Evolutionary conservation across 192 early-diverging fungal genomes (phyloP).

Genomic region (Entomortierella parvispora): DNA sequence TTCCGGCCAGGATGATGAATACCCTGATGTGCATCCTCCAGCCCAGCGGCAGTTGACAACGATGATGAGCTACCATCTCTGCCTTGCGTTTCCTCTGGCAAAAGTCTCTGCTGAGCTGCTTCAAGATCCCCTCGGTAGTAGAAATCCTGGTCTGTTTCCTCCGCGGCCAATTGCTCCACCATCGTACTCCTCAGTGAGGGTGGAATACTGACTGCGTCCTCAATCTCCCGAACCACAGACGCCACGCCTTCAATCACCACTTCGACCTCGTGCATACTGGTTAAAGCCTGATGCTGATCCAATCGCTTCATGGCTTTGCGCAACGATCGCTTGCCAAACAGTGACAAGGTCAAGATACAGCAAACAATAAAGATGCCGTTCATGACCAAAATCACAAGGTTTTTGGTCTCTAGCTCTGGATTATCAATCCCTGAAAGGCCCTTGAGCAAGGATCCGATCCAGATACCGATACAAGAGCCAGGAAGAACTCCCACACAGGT

Average conservation of each 20-base stretch:
- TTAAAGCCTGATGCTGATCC: constrained; percentile 23
- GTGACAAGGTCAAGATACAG: constrained; percentile 51
- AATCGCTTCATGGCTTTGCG: constrained; percentile 51
- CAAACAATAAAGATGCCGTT: constrained; percentile 53
- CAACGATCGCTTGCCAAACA: constrained; percentile 56
- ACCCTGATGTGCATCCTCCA: neutral
- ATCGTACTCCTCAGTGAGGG: neutral
- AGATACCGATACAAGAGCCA: constrained; percentile 56
- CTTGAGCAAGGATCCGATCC: constrained; percentile 57
- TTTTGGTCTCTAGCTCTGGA: constrained; percentile 52
- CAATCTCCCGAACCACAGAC: constrained; percentile 4
- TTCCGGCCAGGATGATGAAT: neutral
- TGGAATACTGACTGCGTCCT: constrained; percentile 2
- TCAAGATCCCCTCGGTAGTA: neutral
- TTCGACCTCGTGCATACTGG: constrained; percentile 1
- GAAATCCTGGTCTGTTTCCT: neutral
- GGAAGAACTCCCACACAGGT: constrained; percentile 53
- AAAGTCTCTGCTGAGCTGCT: neutral
- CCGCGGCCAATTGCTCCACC: constrained; percentile 4
- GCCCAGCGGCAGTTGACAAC: too few species aligned
- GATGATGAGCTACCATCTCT: too few species aligned
- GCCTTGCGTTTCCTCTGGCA: neutral
- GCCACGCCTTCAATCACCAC: constrained; percentile 9
- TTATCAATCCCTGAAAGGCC: constrained; percentile 56
- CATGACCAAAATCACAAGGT: constrained; percentile 54